Percentiles rank a stretch among this genome's conserved stretches.
phyloP scores from a whole-genome alignment of 2,329 filamentous ascomycete species.

The Elsinoe australis region DNA sequence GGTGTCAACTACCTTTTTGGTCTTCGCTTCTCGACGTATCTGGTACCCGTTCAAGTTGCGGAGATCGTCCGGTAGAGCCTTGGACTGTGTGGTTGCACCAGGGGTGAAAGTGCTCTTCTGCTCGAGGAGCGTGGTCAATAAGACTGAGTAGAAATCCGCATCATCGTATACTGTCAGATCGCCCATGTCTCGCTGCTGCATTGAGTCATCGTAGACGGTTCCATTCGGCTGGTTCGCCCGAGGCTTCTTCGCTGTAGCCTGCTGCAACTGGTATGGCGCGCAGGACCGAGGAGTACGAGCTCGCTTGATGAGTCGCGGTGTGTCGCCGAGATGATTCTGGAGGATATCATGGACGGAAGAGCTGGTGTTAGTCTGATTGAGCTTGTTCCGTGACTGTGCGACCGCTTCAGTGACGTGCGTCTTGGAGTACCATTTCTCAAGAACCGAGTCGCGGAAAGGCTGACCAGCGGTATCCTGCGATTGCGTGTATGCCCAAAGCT shows the following conservation, averaged over 20 bases:
- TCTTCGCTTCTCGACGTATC: constrained; percentile 68
- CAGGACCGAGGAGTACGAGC: constrained; percentile 68
- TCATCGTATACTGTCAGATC: constrained; percentile 75
- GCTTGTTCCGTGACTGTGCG: constrained; percentile 50
- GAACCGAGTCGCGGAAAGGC: constrained; percentile 58
- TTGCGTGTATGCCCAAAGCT: constrained; percentile 67
- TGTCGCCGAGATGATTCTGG: constrained; percentile 57
- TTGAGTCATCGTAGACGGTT: background rate
- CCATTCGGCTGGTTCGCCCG: constrained; percentile 35
- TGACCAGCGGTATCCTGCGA: constrained; percentile 54
- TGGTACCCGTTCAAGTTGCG: constrained; percentile 32
- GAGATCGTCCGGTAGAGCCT: constrained; percentile 40
- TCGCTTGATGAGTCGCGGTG: constrained; percentile 60
- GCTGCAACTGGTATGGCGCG: constrained; percentile 56
- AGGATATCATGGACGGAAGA: constrained; percentile 57
- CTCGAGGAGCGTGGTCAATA: constrained; percentile 88
- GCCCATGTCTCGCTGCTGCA: constrained; percentile 38
- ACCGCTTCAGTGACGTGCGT: constrained; percentile 54
- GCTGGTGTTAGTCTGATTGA: constrained; percentile 48
- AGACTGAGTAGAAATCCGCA: constrained; percentile 84
- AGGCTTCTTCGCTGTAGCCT: constrained; percentile 1
- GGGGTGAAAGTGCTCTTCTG: constrained; percentile 59
- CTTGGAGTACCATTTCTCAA: constrained; percentile 88
- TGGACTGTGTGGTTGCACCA: constrained; percentile 38
- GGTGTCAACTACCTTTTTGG: constrained; percentile 77